Evolutionary conservation across 371 early-diverging fungal genomes (phyloP), one percentile per base, ranked within the genome.

Genomic region (Circinella minor): DNA sequence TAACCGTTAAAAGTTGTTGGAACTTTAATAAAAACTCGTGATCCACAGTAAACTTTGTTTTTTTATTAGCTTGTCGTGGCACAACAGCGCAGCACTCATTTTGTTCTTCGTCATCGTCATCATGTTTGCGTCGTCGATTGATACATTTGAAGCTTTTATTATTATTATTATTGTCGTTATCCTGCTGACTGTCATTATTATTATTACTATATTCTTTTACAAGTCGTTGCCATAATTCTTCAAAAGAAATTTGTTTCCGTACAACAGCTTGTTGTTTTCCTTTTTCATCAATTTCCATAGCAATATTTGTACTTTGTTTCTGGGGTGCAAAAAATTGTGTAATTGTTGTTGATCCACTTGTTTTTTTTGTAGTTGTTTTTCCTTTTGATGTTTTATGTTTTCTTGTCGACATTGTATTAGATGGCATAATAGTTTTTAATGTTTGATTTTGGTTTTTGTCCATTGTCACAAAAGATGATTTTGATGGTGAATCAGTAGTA

Each of bases 1-100:
- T 15, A 15, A 51, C 51, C 8, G 51, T 51, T 13, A 51, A 51
- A 13, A 57, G 34, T 34, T 57, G 57, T 34, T 57, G 57, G 57
- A 57, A 57, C 57, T 57, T 18, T 18, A 57, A n/a, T 27, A 57
- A 34, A 34, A 57, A 57, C 34, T 57, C 57, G 57, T 57, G 57
- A 57, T 57, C 57, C 34, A 57, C 57, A 1, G 20, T 5, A 34
- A 57, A 17, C 34, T 57, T 57, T n/a, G 36, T 57, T n/a, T 57
- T 57, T 14, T 57, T 57, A 13, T 11, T 7, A 3, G 57, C 27
- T n/a, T 34, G 57, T 57, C 27, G 57, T 34, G 11, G 27, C 4
- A 13, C 57, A 20, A 34, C 57, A 10, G 20, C 57, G 36, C 34
- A 57, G 57, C 36, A 51, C 27, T 18, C 20, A 27, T 57, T 27